These are phyloP conservation scores for Harringtonia lauricola DNA, from an alignment of 2,329 filamentous ascomycete genomes.

Conservation along the genomic window DNA sequence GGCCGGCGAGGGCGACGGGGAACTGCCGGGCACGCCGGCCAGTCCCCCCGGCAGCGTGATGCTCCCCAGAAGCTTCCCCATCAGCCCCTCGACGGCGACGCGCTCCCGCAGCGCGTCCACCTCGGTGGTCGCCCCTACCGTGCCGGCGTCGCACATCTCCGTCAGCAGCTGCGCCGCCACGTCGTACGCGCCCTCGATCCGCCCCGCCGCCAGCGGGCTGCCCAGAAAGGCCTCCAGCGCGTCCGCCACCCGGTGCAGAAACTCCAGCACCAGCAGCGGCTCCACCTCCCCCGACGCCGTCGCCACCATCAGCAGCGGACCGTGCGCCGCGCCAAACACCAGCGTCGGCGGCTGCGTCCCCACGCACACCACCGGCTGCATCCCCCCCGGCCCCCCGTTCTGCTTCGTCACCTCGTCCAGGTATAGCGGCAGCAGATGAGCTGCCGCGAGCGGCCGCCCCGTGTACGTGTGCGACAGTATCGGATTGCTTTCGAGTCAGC, in stretches of 20 bases:
- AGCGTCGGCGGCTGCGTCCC: slow-evolving; percentile 76
- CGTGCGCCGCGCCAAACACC: slow-evolving; percentile 76
- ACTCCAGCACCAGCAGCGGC: slow-evolving; percentile 82
- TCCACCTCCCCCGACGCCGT: slow-evolving; percentile 79
- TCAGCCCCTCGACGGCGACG: slow-evolving; percentile 82
- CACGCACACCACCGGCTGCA: no score
- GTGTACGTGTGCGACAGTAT: slow-evolving; percentile 86
- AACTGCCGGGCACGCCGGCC: not conserved
- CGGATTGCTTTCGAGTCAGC: slow-evolving; percentile 47
- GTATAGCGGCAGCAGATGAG: slow-evolving; percentile 73
- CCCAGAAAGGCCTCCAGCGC: slow-evolving; percentile 90
- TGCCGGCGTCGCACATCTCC: slow-evolving; percentile 93
- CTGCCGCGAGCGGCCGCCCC: slow-evolving; percentile 65
- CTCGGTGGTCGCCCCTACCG: slow-evolving; percentile 73
- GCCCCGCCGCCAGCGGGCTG: slow-evolving; percentile 70
- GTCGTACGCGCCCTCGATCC: slow-evolving; percentile 86
- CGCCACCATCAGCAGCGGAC: slow-evolving; percentile 76
- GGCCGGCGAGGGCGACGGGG: not conserved
- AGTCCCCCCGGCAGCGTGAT: slow-evolving; percentile 59
- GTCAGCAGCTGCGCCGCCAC: slow-evolving; percentile 84
- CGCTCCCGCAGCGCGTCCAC: slow-evolving; percentile 84
- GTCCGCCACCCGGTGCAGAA: slow-evolving; percentile 87
- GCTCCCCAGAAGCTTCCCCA: slow-evolving; percentile 79
- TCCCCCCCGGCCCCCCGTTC: no score
- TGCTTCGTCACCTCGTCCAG: slow-evolving; percentile 60